A percentile compares a stretch with the other conserved stretches of the same genome.
Evolutionary conservation across 345 rosid genomes (phyloP).

Genomic region (Eutrema yunnanense): DNA sequence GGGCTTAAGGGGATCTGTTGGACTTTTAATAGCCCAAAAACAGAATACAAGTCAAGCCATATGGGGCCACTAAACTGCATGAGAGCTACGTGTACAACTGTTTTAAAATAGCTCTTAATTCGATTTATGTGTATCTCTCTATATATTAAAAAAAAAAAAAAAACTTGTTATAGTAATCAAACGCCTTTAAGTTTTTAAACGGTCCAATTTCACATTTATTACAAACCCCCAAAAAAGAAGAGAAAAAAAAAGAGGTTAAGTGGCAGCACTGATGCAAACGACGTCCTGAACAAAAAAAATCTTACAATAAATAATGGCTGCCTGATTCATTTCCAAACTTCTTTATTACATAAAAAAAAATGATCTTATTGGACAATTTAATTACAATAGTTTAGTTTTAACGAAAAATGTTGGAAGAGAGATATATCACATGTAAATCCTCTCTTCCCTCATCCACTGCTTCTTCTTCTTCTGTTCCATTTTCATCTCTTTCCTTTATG

Average conservation of each 20-base stretch:
- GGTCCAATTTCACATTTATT: constrained; percentile 21
- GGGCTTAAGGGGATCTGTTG: background rate
- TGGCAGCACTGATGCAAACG: background rate
- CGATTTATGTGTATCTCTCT: background rate
- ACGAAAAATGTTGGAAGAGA: background rate
- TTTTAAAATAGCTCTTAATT: constrained; percentile 4
- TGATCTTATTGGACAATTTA: background rate
- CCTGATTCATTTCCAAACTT: constrained; percentile 12
- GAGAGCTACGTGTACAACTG: constrained; percentile 21
- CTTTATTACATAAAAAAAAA: background rate
- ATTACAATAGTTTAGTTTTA: background rate
- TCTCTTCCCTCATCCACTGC: constrained; percentile 21
- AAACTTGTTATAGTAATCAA: background rate
- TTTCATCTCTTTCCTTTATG: constrained; percentile 6
- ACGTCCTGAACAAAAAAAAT: background rate
- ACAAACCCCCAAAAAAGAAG: constrained; percentile 9
- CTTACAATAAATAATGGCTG: constrained; percentile 18
- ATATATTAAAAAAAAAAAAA: background rate
- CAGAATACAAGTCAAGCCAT: constrained; percentile 22
- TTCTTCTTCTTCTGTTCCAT: background rate
- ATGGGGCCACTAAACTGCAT: constrained; percentile 26
- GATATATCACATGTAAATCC: constrained; percentile 14
- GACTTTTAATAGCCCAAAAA: constrained; percentile 23
- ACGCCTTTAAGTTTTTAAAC: background rate
- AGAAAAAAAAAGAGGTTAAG: background rate